A percentile compares a stretch with the other conserved stretches of the same genome.
These are phyloP conservation scores for Urochloa ruziziensis DNA, from an alignment of 176 grass and related monocot genomes.

Conservation along the genomic window DNA sequence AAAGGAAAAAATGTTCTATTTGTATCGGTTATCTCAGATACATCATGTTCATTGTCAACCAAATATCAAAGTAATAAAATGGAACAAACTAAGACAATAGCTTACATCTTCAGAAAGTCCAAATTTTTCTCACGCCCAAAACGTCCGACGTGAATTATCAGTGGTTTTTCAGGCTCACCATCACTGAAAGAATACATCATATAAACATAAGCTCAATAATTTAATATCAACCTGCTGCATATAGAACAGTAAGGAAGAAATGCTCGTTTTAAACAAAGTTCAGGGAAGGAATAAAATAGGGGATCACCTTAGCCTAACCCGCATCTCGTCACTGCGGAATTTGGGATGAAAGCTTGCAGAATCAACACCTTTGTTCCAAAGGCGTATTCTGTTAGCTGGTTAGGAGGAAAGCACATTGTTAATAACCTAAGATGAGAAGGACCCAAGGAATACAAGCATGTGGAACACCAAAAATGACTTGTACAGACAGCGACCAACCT, in stretches of 20 bases:
- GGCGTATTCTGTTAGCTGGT: slow-evolving; percentile 75
- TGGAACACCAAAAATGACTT: not conserved
- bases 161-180: slow-evolving; percentile 68
- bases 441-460: not conserved
- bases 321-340: slow-evolving; percentile 73
- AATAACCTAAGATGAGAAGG: slow-evolving; percentile 17
- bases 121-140: slow-evolving; percentile 88
- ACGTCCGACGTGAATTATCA: slow-evolving; percentile 92
- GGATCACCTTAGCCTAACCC: slow-evolving; percentile 59
- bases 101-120: slow-evolving; percentile 88
- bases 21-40: not conserved
- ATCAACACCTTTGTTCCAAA: slow-evolving; percentile 98
- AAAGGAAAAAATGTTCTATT: not conserved
- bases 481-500: slow-evolving; percentile 32
- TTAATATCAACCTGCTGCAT: not conserved
- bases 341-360: slow-evolving; percentile 88
- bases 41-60: not conserved
- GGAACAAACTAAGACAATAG: not conserved
- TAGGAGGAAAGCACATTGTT: not conserved
- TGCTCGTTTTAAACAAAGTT: not conserved
- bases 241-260: slow-evolving; percentile 1
- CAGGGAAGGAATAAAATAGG: not conserved
- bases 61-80: not conserved
- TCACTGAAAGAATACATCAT: slow-evolving; percentile 53
- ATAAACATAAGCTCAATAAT: slow-evolving; percentile 2